These are phyloP conservation scores for Suhomyces pyralidae DNA, from an alignment of 805 yeast genomes.

Conservation along the genomic window DNA sequence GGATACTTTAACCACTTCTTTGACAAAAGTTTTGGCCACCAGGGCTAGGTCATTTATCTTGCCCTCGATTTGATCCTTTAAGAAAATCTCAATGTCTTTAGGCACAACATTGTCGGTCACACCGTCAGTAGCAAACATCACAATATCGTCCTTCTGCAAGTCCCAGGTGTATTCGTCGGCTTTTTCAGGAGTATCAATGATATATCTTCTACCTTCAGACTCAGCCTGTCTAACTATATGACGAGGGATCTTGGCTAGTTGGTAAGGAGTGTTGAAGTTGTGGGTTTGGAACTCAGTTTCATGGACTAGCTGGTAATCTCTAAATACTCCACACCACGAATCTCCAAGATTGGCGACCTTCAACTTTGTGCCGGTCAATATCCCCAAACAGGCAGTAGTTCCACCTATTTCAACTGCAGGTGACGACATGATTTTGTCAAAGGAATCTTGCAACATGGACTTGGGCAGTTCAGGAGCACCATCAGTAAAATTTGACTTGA, in stretches of 20 bases:
- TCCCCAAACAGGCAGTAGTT: constrained; percentile 87
- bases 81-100: constrained; percentile 65
- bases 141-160: constrained; percentile 66
- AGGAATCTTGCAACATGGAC: constrained; percentile 55
- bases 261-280: constrained; percentile 89
- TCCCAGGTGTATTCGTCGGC: constrained; percentile 69
- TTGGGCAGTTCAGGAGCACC: constrained; percentile 34
- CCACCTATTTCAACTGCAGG: constrained; percentile 83
- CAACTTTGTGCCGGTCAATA: constrained; percentile 55
- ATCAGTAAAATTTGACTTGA: constrained; percentile 38
- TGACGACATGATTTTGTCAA: constrained; percentile 46
- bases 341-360: constrained; percentile 85
- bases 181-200: constrained; percentile 65
- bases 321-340: constrained; percentile 87
- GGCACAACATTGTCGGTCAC: constrained; percentile 80
- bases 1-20: constrained; percentile 64
- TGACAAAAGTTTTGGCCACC: constrained; percentile 56
- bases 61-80: constrained; percentile 51
- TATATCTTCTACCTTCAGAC: constrained; percentile 56
- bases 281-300: constrained; percentile 80
- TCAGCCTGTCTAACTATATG: constrained; percentile 53
- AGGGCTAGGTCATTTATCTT: constrained; percentile 34
- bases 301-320: constrained; percentile 57
- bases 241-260: constrained; percentile 78
- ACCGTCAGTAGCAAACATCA: constrained; percentile 91